These are phyloP conservation scores for Stenogyne calaminthoides DNA, from an alignment of 305 asterid species.

Conservation along the genomic window DNA sequence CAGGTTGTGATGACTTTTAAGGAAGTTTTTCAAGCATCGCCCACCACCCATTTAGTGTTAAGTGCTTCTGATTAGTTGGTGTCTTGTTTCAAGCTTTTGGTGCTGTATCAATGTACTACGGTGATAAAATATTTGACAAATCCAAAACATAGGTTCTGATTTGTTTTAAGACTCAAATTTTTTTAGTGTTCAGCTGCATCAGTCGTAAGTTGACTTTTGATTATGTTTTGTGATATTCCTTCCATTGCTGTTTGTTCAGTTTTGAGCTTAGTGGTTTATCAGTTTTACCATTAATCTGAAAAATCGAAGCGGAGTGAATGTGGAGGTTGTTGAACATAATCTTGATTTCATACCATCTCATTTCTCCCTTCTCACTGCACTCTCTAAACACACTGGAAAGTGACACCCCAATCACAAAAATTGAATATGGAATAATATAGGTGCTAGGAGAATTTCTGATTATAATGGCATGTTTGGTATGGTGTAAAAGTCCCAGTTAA, in stretches of 20 bases:
- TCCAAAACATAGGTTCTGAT: not conserved
- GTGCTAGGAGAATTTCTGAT: not conserved
- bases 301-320: not conserved
- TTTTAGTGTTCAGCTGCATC: not conserved
- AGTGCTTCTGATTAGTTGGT: conserved; percentile 19
- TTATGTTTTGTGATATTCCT: not conserved
- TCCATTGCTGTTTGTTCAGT: not conserved
- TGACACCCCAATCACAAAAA: not conserved
- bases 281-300: not conserved
- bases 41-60: not conserved
- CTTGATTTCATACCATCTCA: not conserved
- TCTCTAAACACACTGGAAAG: not conserved
- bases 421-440: not conserved
- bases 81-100: not conserved
- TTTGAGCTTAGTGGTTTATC: not conserved
- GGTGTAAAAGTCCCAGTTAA: not conserved
- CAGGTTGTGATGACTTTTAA: conserved; percentile 49
- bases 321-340: not conserved
- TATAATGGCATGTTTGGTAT: not conserved
- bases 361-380: not conserved
- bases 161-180: not conserved
- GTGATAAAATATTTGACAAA: not conserved
- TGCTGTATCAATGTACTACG: not conserved
- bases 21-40: conserved; percentile 29
- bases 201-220: not conserved